Base-by-base conservation (phyloP, 306 rosid species). In the Rubus idaeus region DNA sequence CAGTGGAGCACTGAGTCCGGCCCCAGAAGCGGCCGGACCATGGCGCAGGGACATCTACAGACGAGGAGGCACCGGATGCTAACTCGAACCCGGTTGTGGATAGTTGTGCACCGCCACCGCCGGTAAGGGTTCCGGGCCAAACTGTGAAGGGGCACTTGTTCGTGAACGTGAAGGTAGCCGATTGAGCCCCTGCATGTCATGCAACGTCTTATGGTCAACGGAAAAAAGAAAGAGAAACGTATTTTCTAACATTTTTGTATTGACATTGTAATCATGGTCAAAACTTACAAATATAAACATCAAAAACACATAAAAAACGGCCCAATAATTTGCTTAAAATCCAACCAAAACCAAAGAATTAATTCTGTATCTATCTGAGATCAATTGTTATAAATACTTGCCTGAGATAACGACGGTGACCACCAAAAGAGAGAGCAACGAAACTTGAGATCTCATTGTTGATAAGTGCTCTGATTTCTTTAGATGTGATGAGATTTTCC, bases 11-110 rank as follows among this genome's bases (percentile, higher is more conserved):
- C 5, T 35, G 60, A 5, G 85, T 82, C 8, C 76, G 67, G 5
- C 76, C 82, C 82, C 79, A 82, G 6, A 82, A 68, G 4, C 82
- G 71, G 44, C 82, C 82, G 0, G 79, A 37, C 76, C 85, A 82
- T 8, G 76, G 79, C 3, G 76, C 40, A 6, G 76, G 79, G 58
- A 52, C 53, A 1, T 77, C 61, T 3, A 82, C 4, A 0, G 72
- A 49, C 8, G 42, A 39, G 16, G 75, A 40, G 3, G 68, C 56
- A 11, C 70, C 51, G 9, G 85, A 2, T 39, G 56, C 42, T 56
- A 84, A 75, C 67, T 84, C 75, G 12, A 81, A 84, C 47, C 82
- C 87, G 1, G 85, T 77, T 17, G 53, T 1, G 42, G 80, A 41
- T 21, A 81, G 47, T 57, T 73, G 35, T 18, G 55, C 51, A 13